Evolutionary conservation across 176 grass and related monocot species (phyloP), one percentile per base, ranked within the genome.

Genomic region (Cenchrus fungigraminus): DNA sequence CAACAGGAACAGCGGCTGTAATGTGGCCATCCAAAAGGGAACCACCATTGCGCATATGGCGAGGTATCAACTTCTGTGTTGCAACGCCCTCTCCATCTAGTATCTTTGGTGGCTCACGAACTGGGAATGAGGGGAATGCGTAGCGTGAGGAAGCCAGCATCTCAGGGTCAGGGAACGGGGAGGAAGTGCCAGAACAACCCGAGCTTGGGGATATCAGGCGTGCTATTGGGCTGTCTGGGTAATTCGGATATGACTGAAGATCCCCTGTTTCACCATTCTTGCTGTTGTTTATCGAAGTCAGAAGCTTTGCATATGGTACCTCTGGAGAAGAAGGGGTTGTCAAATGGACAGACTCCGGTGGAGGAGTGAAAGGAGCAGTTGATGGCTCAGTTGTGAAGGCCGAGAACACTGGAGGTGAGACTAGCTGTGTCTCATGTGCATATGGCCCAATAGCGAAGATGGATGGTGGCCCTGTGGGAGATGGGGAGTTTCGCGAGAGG

Each of bases 291-390:
- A 87, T 80, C 3, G 97, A 99, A 63, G 91, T 94, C 76, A 96
- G 77, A 85, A 99, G 91, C 47, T 92, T 91, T 31, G 97, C 97
- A 88, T 96, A 99, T 76, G 97, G 97, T 9, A 99, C 97, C 88
- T 99, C 97, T 1, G 97, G 97, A 62, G 97, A 99, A 43, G 97
- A 95, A 89, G 97, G 97, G 73, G 93, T 99, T 50, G 97, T 99
- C 42, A 91, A 34, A 83, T 96, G 93, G 29, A 96, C 82, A 90
- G 93, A 88, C 79, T 99, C 97, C 20, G 97, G 90, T 71, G 97
- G 97, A 53, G 97, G 97, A 56, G 93, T 99, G 82, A 94, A 90
- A 25, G 97, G 91, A 83, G 97, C 93, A 54, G 97, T 96, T 50
- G 97, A 99, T 70, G 97, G 97, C 81, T 99, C 97, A 51, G 97